phyloP scores from a whole-genome alignment of 805 yeast genomes.

The Torulaspora indica region DNA sequence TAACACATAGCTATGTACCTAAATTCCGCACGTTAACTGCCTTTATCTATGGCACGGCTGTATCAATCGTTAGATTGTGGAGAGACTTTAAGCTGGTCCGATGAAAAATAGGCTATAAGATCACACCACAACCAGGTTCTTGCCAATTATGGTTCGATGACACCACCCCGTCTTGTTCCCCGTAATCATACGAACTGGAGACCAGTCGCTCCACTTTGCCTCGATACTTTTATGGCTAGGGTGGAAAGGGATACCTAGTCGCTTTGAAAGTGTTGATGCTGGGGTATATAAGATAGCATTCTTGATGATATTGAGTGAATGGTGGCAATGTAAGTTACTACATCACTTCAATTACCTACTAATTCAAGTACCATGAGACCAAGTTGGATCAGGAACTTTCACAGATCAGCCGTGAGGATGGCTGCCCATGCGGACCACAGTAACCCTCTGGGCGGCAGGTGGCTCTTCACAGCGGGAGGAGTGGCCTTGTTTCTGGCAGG shows the following conservation, averaged over 20 bases:
- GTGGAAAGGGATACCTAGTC: not conserved
- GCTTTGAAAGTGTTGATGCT: too few relatives aligned
- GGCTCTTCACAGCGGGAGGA: constrained; percentile 16
- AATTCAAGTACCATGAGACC: constrained; percentile 14
- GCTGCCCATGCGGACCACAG: constrained; percentile 6
- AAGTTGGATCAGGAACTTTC: constrained; percentile 17
- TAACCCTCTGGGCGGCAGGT: constrained; percentile 8
- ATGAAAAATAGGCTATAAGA: not conserved
- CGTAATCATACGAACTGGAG: not conserved
- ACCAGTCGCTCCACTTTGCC: not conserved
- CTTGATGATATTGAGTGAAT: not conserved
- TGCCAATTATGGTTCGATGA: not conserved
- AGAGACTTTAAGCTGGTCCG: constrained; percentile 1
- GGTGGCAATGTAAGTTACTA: too few relatives aligned
- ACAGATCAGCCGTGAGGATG: constrained; percentile 15
- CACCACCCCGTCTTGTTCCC: not conserved
- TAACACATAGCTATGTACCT: not conserved
- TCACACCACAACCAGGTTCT: not conserved
- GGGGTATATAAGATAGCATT: not conserved
- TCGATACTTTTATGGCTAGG: not conserved
- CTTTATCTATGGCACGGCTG: constrained; percentile 1
- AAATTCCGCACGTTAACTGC: not conserved
- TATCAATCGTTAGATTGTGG: constrained; percentile 1
- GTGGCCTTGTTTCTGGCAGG: constrained; percentile 16
- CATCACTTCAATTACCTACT: too few relatives aligned